Evolutionary conservation across 2,329 filamentous ascomycete genomes (phyloP).

Genomic region (Xylariaceae sp.): DNA sequence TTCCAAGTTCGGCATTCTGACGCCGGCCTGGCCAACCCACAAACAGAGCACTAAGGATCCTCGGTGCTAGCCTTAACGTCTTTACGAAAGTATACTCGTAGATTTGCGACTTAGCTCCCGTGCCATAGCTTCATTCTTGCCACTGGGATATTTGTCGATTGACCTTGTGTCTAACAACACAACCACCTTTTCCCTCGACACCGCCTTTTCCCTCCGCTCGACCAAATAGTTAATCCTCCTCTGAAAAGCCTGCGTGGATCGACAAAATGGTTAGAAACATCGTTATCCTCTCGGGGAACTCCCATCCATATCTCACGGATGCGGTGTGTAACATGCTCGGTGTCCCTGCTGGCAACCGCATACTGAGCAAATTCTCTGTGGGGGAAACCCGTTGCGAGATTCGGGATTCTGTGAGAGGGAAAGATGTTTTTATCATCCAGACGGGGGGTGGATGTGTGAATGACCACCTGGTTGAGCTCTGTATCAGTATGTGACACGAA

Average conservation of each 20-base stretch:
- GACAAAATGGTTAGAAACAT: slow-evolving; percentile 87
- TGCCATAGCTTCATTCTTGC: background rate
- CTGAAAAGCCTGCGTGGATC: background rate
- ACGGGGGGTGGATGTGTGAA: slow-evolving; percentile 92
- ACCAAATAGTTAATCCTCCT: background rate
- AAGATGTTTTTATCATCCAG: slow-evolving; percentile 99
- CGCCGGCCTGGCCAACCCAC: slow-evolving; percentile 18
- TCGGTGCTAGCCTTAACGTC: slow-evolving; percentile 12
- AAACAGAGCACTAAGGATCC: slow-evolving; percentile 21
- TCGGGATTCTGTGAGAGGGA: slow-evolving; percentile 92
- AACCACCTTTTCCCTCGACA: slow-evolving; percentile 10
- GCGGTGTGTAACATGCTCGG: slow-evolving; percentile 87
- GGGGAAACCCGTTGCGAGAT: slow-evolving; percentile 96
- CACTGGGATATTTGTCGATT: background rate
- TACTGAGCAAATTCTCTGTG: slow-evolving; percentile 89
- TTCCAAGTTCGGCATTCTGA: slow-evolving; percentile 9
- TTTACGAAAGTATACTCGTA: background rate
- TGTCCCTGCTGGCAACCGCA: slow-evolving; percentile 80
- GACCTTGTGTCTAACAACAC: slow-evolving; percentile 2
- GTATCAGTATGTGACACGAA: slow-evolving; percentile 63
- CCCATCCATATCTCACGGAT: slow-evolving; percentile 85
- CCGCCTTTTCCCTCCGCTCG: slow-evolving; percentile 14
- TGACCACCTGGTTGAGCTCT: slow-evolving; percentile 92
- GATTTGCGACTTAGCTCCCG: background rate
- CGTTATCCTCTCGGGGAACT: slow-evolving; percentile 89